A percentile compares a stretch with the other conserved stretches of the same genome.
These are phyloP conservation scores for Daphne laureola DNA, from an alignment of 441 rosid species.

Conservation along the genomic window DNA sequence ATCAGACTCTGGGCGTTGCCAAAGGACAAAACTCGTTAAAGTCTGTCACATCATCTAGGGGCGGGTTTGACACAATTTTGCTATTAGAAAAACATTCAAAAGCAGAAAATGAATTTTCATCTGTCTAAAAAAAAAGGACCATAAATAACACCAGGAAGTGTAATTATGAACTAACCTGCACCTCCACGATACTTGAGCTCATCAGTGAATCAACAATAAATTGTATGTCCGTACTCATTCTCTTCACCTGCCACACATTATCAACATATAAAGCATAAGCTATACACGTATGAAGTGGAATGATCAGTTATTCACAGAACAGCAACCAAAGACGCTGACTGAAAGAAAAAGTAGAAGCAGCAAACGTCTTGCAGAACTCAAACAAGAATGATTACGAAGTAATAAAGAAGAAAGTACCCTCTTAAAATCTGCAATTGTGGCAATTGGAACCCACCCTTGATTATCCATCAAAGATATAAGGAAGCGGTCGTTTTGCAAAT, in stretches of 20 bases:
- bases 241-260: constrained; percentile 54
- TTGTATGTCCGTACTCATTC: constrained; percentile 61
- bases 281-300: background rate
- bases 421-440: constrained; percentile 70
- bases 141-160: background rate
- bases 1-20: no score
- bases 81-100: no score
- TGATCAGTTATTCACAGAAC: no score
- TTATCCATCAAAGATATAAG: constrained; percentile 80
- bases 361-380: constrained; percentile 4
- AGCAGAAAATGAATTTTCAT: no score
- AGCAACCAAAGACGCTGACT: no score
- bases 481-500: constrained; percentile 60
- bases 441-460: constrained; percentile 80
- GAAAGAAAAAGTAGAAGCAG: background rate
- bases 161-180: constrained; percentile 52
- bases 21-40: no score
- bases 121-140: no score
- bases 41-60: no score
- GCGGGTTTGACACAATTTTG: no score
- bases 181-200: constrained; percentile 62
- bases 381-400: constrained; percentile 7
- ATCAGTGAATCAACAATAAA: constrained; percentile 72
- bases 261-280: constrained; percentile 6
- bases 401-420: constrained; percentile 44